Conservation (phyloP, 1,139 yeast genomes). For the Hyphopichia pseudoburtonii region DNA sequence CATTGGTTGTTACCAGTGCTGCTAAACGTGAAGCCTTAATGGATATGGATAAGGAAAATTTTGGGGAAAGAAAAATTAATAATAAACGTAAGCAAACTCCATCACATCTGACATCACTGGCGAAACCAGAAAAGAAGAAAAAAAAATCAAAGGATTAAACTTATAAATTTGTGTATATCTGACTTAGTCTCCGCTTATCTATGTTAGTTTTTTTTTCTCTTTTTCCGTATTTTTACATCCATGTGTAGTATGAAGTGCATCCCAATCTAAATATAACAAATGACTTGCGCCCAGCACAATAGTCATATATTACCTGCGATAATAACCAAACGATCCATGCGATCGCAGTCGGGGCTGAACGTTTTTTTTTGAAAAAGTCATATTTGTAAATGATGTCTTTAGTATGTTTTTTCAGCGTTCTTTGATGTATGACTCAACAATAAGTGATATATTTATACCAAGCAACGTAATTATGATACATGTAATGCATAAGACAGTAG, state of each 20-base stretch:
- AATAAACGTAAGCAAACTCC: slow-evolving; percentile 52
- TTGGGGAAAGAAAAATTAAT: slow-evolving; percentile 70
- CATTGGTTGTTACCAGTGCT: slow-evolving; percentile 65
- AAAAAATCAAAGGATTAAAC: neutral
- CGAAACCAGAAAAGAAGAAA: slow-evolving; percentile 3
- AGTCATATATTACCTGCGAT: no score
- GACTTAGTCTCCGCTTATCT: no score
- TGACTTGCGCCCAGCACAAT: no score
- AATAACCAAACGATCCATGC: no score
- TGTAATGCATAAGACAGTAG: slow-evolving; percentile 40
- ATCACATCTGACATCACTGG: no score
- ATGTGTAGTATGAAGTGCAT: no score
- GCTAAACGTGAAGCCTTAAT: slow-evolving; percentile 89
- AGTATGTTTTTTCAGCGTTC: slow-evolving; percentile 1
- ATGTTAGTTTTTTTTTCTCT: no score
- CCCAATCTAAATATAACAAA: no score
- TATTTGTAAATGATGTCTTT: slow-evolving; percentile 3
- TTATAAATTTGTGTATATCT: no score
- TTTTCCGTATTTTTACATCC: no score
- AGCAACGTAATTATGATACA: slow-evolving; percentile 41
- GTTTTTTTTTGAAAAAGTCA: slow-evolving; percentile 4
- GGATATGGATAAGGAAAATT: slow-evolving; percentile 90
- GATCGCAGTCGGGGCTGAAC: neutral
- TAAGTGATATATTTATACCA: slow-evolving; percentile 43
- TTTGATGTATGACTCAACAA: slow-evolving; percentile 38